phyloP scores from a whole-genome alignment of 2,329 filamentous ascomycete species.

The Clarireedia monteithiana region DNA sequence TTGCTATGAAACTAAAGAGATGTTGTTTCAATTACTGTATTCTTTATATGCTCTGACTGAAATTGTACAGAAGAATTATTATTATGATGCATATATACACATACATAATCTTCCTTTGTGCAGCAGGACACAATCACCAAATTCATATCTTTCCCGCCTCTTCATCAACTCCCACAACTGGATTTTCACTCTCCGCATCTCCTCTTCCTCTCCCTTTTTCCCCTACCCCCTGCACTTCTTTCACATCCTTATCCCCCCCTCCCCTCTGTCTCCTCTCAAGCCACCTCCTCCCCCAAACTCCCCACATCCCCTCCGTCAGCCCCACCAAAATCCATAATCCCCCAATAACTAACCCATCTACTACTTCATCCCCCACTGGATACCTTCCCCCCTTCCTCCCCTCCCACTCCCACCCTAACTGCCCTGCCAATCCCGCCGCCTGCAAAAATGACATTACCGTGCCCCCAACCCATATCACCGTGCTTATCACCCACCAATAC shows the following conservation, averaged over 20 bases:
- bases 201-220: background rate
- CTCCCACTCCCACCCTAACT: constrained; percentile 19
- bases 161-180: too few relatives aligned
- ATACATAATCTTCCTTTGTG: too few relatives aligned
- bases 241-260: background rate
- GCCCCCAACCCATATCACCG: constrained; percentile 27
- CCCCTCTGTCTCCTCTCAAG: background rate
- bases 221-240: background rate
- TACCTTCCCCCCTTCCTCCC: constrained; percentile 27
- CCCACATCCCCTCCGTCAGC: constrained; percentile 23
- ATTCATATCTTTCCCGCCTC: too few relatives aligned
- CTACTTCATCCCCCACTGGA: constrained; percentile 28
- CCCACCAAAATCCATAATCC: constrained; percentile 28
- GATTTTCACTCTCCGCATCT: too few relatives aligned
- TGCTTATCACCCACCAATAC: constrained; percentile 24
- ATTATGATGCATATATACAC: background rate
- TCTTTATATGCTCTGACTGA: too few relatives aligned
- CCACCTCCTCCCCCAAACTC: constrained; percentile 17
- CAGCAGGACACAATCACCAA: too few relatives aligned
- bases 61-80: too few relatives aligned
- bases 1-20: too few relatives aligned
- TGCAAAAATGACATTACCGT: constrained; percentile 26
- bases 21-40: too few relatives aligned
- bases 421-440: constrained; percentile 24
- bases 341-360: constrained; percentile 29